phyloP scores from a whole-genome alignment of 805 yeast genomes.

The Candida michaelii region DNA sequence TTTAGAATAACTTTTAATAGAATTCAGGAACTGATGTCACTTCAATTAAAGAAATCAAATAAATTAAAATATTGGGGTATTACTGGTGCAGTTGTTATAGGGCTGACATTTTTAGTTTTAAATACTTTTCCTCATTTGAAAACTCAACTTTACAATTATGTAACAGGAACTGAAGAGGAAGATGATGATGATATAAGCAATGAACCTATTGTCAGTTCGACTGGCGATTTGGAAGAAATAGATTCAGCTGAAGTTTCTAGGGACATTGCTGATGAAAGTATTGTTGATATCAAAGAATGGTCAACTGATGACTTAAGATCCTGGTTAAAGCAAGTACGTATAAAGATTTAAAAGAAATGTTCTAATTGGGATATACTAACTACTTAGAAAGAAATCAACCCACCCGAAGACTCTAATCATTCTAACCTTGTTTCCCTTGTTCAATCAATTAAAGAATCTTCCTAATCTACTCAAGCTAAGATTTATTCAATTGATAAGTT shows the following conservation, averaged over 20 bases:
- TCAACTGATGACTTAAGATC: conserved; percentile 34
- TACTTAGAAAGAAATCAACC: conserved; percentile 45
- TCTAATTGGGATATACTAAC: conserved; percentile 8
- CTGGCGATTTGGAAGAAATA: conserved; percentile 8
- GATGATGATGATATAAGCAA: conserved; percentile 19
- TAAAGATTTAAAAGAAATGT: neutral
- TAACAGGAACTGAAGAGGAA: conserved; percentile 20
- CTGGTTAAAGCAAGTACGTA: conserved; percentile 42
- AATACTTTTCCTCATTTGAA: conserved; percentile 52
- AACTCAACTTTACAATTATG: conserved; percentile 21
- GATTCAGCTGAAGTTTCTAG: conserved; percentile 12
- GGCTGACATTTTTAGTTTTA: conserved; percentile 42
- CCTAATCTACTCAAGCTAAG: conserved; percentile 16
- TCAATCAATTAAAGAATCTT: conserved; percentile 38
- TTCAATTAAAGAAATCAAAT: conserved; percentile 15
- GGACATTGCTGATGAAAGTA: conserved; percentile 14
- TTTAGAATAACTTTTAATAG: neutral
- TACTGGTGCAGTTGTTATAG: conserved; percentile 43
- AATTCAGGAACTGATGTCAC: conserved; percentile 1
- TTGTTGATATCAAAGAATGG: conserved; percentile 34
- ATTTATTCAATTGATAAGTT: neutral
- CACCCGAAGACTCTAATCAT: conserved; percentile 47
- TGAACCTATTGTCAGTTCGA: conserved; percentile 23
- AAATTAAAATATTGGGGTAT: conserved; percentile 22
- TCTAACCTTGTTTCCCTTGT: conserved; percentile 48